phyloP scores from a whole-genome alignment of 1,284 basidiomycete genomes.

The Lentinus polychrous region DNA sequence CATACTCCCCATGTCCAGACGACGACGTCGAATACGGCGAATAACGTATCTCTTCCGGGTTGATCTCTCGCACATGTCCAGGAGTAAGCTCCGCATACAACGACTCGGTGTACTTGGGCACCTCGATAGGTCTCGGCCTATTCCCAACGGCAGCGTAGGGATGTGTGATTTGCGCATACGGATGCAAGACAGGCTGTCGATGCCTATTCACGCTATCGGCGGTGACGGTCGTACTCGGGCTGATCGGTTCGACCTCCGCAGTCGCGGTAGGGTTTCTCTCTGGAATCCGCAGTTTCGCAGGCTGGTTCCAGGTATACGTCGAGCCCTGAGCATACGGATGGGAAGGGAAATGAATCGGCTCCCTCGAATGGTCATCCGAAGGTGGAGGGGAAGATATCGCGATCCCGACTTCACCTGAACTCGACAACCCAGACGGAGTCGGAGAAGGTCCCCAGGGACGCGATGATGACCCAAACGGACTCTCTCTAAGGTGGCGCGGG shows the following conservation, averaged over 20 bases:
- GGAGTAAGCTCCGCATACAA: conserved; percentile 49
- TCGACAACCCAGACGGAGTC: conserved; percentile 22
- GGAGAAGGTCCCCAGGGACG: conserved; percentile 21
- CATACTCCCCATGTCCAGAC: conserved; percentile 1
- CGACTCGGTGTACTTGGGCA: conserved; percentile 32
- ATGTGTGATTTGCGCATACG: conserved; percentile 30
- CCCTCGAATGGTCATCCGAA: conserved; percentile 25
- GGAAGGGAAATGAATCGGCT: conserved; percentile 35
- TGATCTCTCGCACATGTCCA: conserved; percentile 43
- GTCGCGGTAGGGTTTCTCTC: conserved; percentile 16
- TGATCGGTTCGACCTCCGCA: conserved; percentile 13
- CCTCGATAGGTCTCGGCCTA: conserved; percentile 16
- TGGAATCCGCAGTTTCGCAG: conserved; percentile 7
- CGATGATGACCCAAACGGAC: too few species aligned
- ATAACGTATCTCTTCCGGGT: conserved; percentile 45
- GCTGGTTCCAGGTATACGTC: conserved; percentile 22
- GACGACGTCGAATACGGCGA: conserved; percentile 35
- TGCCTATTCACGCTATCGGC: conserved; percentile 37
- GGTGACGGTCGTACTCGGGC: conserved; percentile 13
- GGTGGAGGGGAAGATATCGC: conserved; percentile 58
- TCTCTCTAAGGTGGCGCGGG: too few species aligned
- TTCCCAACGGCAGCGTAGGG: conserved; percentile 24
- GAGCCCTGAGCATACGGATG: conserved; percentile 55
- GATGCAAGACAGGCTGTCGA: conserved; percentile 35
- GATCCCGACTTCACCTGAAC: conserved; percentile 45